Evolutionary conservation across 2,329 filamentous ascomycete species (phyloP), one percentile per base, ranked within the genome.

Genomic region (Exophiala spinifera): DNA sequence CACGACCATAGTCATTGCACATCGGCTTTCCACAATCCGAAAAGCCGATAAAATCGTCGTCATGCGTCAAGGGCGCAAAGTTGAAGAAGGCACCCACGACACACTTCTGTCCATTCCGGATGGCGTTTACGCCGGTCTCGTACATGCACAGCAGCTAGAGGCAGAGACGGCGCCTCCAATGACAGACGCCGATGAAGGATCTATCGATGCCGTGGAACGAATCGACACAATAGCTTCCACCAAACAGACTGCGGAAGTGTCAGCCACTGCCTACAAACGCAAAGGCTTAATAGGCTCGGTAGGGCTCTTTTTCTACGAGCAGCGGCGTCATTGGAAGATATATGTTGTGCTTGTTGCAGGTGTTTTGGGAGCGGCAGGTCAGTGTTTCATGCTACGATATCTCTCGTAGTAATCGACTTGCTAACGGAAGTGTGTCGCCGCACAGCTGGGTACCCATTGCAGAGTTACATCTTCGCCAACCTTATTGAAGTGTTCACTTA

Each of bases 41-140:
- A 84, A 87, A 60, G 89, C 89, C 3, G 86, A 95, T 65, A 82
- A 84, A 34, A 95, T 95, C 50, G 75, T 91, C 6, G 89, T 95
- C 1, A 70, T 95, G 49, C 79, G 86, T 46, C 81, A 86, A 62
- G 90, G 90, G 1, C 72, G 78, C 49, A 81, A 90, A 0, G 78
- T 86, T 7, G 89, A 95, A 68, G 75, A 85, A 61, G 90, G 90
- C 0, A 89, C 81, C 0, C 90, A 95, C 61, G 82, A 89, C 5
- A 79, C 83, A 40, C 78, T 95, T 0, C 74, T 95, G 1, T 68
- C 75, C 2, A 71, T 78, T 34, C 75, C 83, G 3, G 75, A 73
- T 31, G 76, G 87, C 1, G 76, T 87, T 15, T 92, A 92, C 64
- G 79, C 67, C 2, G 53, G 59, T 19, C 51, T 63, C 19, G 57